These are phyloP conservation scores for Barnettozyma hawaiiensis DNA, from an alignment of 1,139 yeast species.

Conservation along the genomic window DNA sequence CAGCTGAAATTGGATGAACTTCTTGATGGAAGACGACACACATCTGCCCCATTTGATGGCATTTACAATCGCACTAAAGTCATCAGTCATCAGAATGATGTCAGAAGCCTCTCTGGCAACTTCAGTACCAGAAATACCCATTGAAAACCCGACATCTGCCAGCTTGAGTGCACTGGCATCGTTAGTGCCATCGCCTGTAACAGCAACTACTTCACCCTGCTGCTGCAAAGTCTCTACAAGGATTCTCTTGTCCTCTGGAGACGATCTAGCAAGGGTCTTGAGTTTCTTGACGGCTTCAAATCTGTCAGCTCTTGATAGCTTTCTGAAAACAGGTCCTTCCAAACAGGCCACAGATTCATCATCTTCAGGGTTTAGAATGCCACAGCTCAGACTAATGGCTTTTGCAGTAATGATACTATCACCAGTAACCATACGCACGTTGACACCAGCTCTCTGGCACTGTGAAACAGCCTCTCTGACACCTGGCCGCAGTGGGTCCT, in stretches of 20 bases:
- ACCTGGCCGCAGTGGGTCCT: slow-evolving; percentile 89
- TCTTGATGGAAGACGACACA: slow-evolving; percentile 88
- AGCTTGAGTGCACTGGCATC: slow-evolving; percentile 92
- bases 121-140: slow-evolving; percentile 93
- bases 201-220: slow-evolving; percentile 93
- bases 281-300: slow-evolving; percentile 58
- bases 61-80: slow-evolving; percentile 88
- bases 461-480: slow-evolving; percentile 83
- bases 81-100: slow-evolving; percentile 90
- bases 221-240: slow-evolving; percentile 77
- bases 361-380: slow-evolving; percentile 56
- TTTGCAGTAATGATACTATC: slow-evolving; percentile 86
- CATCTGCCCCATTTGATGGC: slow-evolving; percentile 99
- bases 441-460: slow-evolving; percentile 87
- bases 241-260: slow-evolving; percentile 90
- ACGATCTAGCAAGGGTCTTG: slow-evolving; percentile 85
- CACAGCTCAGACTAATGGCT: slow-evolving; percentile 84
- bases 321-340: slow-evolving; percentile 91
- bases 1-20: slow-evolving; percentile 91
- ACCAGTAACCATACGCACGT: slow-evolving; percentile 97
- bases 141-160: slow-evolving; percentile 90
- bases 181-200: slow-evolving; percentile 97
- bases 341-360: slow-evolving; percentile 58
- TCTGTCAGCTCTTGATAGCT: slow-evolving; percentile 55
- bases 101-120: slow-evolving; percentile 96